Evolutionary conservation across 2,329 filamentous ascomycete species (phyloP), one percentile per base, ranked within the genome.

Genomic region (Alternaria ventricosa): DNA sequence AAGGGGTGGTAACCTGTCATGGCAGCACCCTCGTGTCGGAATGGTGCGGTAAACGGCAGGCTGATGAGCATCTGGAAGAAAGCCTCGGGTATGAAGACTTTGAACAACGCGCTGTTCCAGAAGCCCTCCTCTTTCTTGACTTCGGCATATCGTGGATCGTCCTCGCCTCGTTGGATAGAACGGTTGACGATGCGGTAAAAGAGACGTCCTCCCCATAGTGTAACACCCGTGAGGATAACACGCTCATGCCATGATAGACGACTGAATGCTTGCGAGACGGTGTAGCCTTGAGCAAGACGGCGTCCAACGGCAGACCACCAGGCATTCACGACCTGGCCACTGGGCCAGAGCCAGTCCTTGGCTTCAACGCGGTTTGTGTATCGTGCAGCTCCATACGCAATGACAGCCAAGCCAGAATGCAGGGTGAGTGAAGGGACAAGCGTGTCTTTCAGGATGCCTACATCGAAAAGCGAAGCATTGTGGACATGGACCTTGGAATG

Each of bases 341-440:
- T 78, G 1, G 87, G 85, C 87, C 87, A 89, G 6, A 87, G 76
- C 81, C 84, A 87, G 72, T 90, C 87, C 70, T 89, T 90, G n/a
- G 83, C 79, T 60, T 89, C 87, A 10, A 86, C 82, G n/a, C 83
- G 81, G 69, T 87, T 76, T 8, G 85, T 87, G 54, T 84, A 81
- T 23, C 86, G 81, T 1, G 84, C 84, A 28, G 83, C 79, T 9
- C 82, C 81, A 70, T 87, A 89, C 0, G 86, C 83, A 30, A 85
- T 80, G 28, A 85, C 68, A 10, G 85, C 82, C 12, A 88, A 80
- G 5, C 84, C 82, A 0, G 85, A 81, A 65, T 89, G 86, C 0
- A 89, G 77, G 0, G 82, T 81, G 41, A 88, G 78, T 0, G 86
- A 88, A 0, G 87, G 87, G 4, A 87, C 78, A 3, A 89, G 74